phyloP scores from a whole-genome alignment of 2,329 filamentous ascomycete species.

The Xylariaceae sp. region DNA sequence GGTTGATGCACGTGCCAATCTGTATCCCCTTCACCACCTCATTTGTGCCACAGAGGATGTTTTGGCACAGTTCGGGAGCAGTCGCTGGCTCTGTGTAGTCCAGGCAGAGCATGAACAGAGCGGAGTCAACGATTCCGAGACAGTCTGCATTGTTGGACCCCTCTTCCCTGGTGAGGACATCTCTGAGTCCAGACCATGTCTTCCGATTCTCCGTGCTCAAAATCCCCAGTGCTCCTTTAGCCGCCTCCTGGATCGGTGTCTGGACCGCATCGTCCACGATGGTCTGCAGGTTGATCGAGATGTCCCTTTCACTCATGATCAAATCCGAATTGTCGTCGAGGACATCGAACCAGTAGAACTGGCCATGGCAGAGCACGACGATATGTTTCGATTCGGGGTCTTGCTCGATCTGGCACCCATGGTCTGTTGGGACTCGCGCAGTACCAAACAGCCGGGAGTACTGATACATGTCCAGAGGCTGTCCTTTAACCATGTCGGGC shows the following conservation, averaged over 20 bases:
- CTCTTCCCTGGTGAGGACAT: conserved; percentile 77
- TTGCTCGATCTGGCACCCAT: conserved; percentile 93
- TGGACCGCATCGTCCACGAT: conserved; percentile 87
- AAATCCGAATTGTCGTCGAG: conserved; percentile 89
- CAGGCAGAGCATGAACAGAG: conserved; percentile 84
- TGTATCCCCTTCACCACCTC: conserved; percentile 89
- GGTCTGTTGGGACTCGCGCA: conserved; percentile 84
- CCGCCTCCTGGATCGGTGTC: conserved; percentile 85
- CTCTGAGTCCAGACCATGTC: conserved; percentile 85
- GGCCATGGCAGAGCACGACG: conserved; percentile 86
- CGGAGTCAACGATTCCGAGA: conserved; percentile 89
- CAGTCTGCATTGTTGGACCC: conserved; percentile 94
- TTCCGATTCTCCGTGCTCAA: conserved; percentile 95
- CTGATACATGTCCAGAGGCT: conserved; percentile 94
- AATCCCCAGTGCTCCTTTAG: conserved; percentile 89
- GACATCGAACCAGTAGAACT: conserved; percentile 99
- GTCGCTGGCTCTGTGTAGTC: conserved; percentile 84
- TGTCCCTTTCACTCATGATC: conserved; percentile 94
- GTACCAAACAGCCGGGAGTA: conserved; percentile 94
- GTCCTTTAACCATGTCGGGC: conserved; percentile 76
- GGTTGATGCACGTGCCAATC: conserved; percentile 93
- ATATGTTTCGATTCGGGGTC: conserved; percentile 90
- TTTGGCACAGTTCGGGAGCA: conserved; percentile 82
- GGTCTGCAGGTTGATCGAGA: conserved; percentile 83
- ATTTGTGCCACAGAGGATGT: conserved; percentile 96